phyloP scores from a whole-genome alignment of 176 grass and related monocot genomes.

The Hsuehochloa calcarea region DNA sequence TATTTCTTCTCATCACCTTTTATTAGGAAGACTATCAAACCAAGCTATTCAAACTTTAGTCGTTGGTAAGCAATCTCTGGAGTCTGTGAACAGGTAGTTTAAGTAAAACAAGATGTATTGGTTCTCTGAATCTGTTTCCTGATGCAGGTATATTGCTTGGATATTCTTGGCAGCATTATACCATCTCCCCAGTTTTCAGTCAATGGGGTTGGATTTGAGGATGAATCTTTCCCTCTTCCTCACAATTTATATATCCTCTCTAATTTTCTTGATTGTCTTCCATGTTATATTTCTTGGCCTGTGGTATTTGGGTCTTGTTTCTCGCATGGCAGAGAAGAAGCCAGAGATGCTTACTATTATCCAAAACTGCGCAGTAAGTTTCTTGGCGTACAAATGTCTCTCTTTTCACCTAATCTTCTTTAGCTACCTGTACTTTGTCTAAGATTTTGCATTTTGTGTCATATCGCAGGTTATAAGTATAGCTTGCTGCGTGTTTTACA shows the following conservation, averaged over 20 bases:
- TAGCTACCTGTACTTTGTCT: not conserved
- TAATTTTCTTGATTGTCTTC: slow-evolving; percentile 86
- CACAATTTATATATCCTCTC: slow-evolving; percentile 80
- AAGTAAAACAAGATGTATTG: slow-evolving; percentile 9
- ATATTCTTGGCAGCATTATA: slow-evolving; percentile 97
- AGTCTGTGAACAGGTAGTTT: not conserved
- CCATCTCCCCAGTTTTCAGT: slow-evolving; percentile 99
- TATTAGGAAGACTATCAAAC: slow-evolving; percentile 93
- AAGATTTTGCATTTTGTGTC: slow-evolving; percentile 3
- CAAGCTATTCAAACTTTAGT: slow-evolving; percentile 95
- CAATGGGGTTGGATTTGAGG: slow-evolving; percentile 94
- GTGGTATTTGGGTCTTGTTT: slow-evolving; percentile 94
- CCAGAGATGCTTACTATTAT: slow-evolving; percentile 89
- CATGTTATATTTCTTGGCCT: slow-evolving; percentile 95
- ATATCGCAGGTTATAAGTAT: slow-evolving; percentile 88
- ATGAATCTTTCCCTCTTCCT: slow-evolving; percentile 98
- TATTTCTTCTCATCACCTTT: slow-evolving; percentile 99
- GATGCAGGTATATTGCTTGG: slow-evolving; percentile 93
- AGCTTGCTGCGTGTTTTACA: slow-evolving; percentile 98
- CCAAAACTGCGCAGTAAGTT: slow-evolving; percentile 93
- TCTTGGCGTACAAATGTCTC: not conserved
- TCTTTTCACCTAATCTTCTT: slow-evolving; percentile 21
- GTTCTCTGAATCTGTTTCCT: slow-evolving; percentile 23
- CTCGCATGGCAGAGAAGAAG: slow-evolving; percentile 75
- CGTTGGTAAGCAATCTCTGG: slow-evolving; percentile 63